Percentiles rank a stretch among this genome's conserved stretches.
phyloP scores from a whole-genome alignment of 768 basidiomycete species.

The Hypholoma fasciculare region DNA sequence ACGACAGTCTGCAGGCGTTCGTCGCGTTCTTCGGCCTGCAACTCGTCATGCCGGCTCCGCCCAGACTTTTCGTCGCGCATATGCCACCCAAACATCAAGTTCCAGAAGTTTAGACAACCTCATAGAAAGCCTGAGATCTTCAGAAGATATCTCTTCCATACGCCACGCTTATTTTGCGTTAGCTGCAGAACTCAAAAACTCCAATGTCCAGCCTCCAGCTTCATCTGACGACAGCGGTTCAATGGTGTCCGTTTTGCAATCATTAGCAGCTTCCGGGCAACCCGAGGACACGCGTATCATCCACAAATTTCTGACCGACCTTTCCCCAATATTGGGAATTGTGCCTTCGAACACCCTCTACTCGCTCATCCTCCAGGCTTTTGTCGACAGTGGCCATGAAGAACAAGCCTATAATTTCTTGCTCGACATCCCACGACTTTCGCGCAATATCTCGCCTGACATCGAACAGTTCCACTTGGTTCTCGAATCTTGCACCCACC shows the following conservation, averaged over 20 bases:
- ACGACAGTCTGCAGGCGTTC: slow-evolving; percentile 33
- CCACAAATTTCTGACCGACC: slow-evolving; percentile 49
- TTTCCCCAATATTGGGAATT: slow-evolving; percentile 47
- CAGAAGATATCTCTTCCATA: slow-evolving; percentile 24
- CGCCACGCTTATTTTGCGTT: slow-evolving; percentile 38
- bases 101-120: slow-evolving; percentile 6
- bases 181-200: slow-evolving; percentile 22
- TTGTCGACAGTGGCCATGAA: slow-evolving; percentile 44
- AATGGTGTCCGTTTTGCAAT: slow-evolving; percentile 38
- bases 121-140: slow-evolving; percentile 12
- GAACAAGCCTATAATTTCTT: slow-evolving; percentile 53
- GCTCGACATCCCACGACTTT: slow-evolving; percentile 48
- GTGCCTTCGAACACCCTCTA: slow-evolving; percentile 46
- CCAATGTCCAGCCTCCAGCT: neutral
- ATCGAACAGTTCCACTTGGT: slow-evolving; percentile 57
- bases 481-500: slow-evolving; percentile 37
- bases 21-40: slow-evolving; percentile 19
- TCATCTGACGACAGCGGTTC: slow-evolving; percentile 27
- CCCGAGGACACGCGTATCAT: slow-evolving; percentile 56
- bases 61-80: slow-evolving; percentile 9
- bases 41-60: slow-evolving; percentile 10
- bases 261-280: slow-evolving; percentile 52
- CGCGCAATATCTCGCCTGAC: slow-evolving; percentile 45
- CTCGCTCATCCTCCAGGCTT: slow-evolving; percentile 45
- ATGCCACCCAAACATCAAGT: neutral